Percentiles rank a stretch among this genome's conserved stretches.
Evolutionary conservation across 1,139 yeast genomes (phyloP).

Genomic region (Taiozyma sp.): DNA sequence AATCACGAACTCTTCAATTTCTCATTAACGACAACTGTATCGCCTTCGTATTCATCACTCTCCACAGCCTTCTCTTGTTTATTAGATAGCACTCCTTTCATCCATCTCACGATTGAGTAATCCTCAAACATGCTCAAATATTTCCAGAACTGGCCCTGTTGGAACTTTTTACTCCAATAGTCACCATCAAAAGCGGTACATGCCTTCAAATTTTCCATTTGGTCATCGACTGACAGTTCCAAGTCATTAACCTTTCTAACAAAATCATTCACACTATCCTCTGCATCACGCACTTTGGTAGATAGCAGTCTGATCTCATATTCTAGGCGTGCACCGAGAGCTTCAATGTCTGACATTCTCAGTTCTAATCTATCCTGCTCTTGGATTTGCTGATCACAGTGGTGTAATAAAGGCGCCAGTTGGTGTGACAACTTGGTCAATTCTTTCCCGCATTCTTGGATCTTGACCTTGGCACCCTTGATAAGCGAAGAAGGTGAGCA

Average conservation of each 20-base stretch:
- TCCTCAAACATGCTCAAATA: slow-evolving; percentile 1
- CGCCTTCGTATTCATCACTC: background rate
- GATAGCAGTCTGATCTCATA: slow-evolving; percentile 74
- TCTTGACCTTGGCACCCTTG: background rate
- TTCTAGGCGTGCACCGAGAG: slow-evolving; percentile 67
- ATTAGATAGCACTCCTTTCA: background rate
- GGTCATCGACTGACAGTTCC: slow-evolving; percentile 22
- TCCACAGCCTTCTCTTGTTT: background rate
- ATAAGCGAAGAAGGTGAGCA: background rate
- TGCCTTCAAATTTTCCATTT: background rate
- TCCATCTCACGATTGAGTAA: slow-evolving; percentile 2
- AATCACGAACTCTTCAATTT: background rate
- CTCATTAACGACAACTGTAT: background rate
- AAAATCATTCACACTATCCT: slow-evolving; percentile 57
- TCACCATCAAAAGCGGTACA: background rate
- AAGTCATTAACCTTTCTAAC: slow-evolving; percentile 35
- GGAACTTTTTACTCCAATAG: background rate
- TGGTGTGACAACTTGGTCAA: slow-evolving; percentile 28
- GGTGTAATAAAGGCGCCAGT: slow-evolving; percentile 32
- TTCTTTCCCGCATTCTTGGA: slow-evolving; percentile 12
- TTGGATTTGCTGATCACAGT: slow-evolving; percentile 26
- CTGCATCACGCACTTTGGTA: slow-evolving; percentile 75
- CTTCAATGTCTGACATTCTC: slow-evolving; percentile 57
- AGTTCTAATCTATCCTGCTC: slow-evolving; percentile 34
- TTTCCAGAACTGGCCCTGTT: slow-evolving; percentile 7